A percentile compares a stretch with the other conserved stretches of the same genome.
Conservation (phyloP, 2,329 filamentous ascomycete genomes). For the Trichoderma atroviride region DNA sequence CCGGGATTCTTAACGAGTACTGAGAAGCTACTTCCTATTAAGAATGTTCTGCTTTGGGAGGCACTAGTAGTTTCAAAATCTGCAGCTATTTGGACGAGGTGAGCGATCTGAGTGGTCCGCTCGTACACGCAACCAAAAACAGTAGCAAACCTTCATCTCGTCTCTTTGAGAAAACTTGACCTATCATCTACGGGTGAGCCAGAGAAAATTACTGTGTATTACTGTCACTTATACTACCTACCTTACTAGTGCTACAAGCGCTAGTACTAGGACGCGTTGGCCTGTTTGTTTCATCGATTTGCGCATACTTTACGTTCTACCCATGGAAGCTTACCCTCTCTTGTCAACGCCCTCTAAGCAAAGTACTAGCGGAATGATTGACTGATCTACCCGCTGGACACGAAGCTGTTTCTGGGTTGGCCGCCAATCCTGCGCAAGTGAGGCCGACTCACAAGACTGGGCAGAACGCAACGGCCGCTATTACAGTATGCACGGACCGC, state of each 20-base stretch:
- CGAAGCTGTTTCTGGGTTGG: slow-evolving; percentile 3
- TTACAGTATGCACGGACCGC: neutral
- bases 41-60: neutral
- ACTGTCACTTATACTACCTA: too few relatives aligned
- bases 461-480: neutral
- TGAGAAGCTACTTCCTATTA: neutral
- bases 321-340: neutral
- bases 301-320: neutral
- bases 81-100: neutral
- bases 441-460: slow-evolving; percentile 9
- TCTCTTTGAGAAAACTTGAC: slow-evolving; percentile 27
- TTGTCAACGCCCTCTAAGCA: neutral
- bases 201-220: neutral
- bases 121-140: neutral
- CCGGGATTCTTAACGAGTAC: neutral
- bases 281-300: neutral
- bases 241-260: too few relatives aligned
- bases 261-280: neutral
- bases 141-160: slow-evolving; percentile 3
- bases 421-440: slow-evolving; percentile 4
- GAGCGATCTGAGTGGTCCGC: neutral
- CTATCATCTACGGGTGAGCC: slow-evolving; percentile 27
- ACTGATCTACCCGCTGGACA: slow-evolving; percentile 26
- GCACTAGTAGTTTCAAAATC: neutral
- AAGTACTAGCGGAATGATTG: slow-evolving; percentile 10